phyloP scores from a whole-genome alignment of 257 asterid genomes.

The Jacaranda mimosifolia region DNA sequence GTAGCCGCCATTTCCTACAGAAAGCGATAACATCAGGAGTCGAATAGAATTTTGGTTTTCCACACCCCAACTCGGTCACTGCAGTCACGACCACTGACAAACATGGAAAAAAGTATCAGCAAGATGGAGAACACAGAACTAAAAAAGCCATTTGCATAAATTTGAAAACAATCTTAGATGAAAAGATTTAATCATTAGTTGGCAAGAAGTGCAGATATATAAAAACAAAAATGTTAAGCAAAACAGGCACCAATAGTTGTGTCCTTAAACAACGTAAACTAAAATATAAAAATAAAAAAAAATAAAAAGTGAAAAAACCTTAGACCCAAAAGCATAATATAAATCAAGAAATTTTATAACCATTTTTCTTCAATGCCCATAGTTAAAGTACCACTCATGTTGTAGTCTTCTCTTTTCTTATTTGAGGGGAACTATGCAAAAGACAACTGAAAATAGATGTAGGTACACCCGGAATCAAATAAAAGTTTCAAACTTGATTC shows the following conservation, averaged over 20 bases:
- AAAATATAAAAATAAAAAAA: neutral
- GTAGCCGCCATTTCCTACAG: constrained; percentile 92
- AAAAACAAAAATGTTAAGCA: neutral
- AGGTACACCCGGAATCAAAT: neutral
- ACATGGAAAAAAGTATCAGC: constrained; percentile 41
- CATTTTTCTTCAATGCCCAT: constrained; percentile 9
- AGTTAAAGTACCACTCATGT: neutral
- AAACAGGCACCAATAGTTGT: neutral
- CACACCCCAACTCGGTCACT: constrained; percentile 86
- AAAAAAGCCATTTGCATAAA: constrained; percentile 11
- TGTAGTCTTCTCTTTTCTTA: neutral
- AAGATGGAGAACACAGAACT: constrained; percentile 20
- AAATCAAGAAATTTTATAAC: constrained; percentile 14
- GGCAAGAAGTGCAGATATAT: constrained; percentile 23
- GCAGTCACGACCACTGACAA: constrained; percentile 94
- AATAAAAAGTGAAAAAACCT: neutral
- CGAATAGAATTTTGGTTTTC: constrained; percentile 94
- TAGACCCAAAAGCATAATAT: constrained; percentile 19
- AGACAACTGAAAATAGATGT: constrained; percentile 14
- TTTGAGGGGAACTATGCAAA: constrained; percentile 17
- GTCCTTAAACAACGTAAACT: constrained; percentile 23
- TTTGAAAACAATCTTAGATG: constrained; percentile 25
- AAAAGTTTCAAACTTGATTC: neutral
- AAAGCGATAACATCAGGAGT: constrained; percentile 89
- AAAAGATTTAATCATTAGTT: constrained; percentile 15